Evolutionary conservation across 2,329 filamentous ascomycete genomes (phyloP), one percentile per base, ranked within the genome.

Genomic region (Alternaria infectoria): DNA sequence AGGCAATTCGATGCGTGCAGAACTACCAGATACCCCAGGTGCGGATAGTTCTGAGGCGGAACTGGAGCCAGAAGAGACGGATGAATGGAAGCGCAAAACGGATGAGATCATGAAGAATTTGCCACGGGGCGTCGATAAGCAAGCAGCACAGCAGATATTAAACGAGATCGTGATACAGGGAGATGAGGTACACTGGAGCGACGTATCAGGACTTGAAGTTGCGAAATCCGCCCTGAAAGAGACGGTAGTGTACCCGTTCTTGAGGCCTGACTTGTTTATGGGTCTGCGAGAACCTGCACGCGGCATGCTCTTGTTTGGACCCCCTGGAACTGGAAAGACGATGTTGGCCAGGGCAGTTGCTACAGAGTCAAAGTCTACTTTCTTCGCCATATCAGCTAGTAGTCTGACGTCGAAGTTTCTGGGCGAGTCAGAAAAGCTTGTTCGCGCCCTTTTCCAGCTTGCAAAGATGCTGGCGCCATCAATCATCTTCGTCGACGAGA

Each of bases 401-500:
- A 97, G 92, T 71, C 82, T 99, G 69, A 98, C 95, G 1, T 96
- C 92, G 75, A 99, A 99, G 81, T 99, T 95, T 79, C 86, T 98
- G 10, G 96, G 96, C 47, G 96, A 99, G 77, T 96, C 92, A 1
- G 96, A 99, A 81, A 99, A 99, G 80, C 88, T 99, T 5, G 96
- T 99, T 3, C 89, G 93, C 36, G 96, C 96, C 4, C 84, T 99
- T 0, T 99, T 99, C 77, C 88, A 89, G 0, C 83, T 98, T n/a
- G 94, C 96, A 6, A 96, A 96, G 78, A 86, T 89, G 36, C 86
- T 98, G 47, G 93, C 96, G 0, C 96, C 96, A 0, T 96, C 92
- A 65, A 98, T 99, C 77, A 98, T 99, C 62, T 99, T 99, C 71
- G 93, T 99, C 5, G 96, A 99, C 74, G 96, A 99, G 78, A 99